Evolutionary conservation across 2,329 filamentous ascomycete genomes (phyloP), one percentile per base, ranked within the genome.

Genomic region (Diaporthe sp.): DNA sequence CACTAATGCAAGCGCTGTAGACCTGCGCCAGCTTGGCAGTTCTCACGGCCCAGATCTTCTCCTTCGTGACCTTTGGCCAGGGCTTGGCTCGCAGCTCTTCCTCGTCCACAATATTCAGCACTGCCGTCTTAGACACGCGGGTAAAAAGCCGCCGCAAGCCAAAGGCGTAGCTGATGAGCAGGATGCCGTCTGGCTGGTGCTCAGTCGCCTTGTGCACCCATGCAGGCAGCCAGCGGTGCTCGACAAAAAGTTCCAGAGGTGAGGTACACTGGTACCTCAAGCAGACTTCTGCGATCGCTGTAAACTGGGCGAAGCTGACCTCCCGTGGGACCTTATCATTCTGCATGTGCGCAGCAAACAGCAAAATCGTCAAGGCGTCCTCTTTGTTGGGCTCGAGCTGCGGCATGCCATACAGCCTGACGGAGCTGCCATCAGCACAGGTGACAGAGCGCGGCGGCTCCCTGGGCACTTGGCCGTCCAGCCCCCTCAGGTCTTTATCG

Each of bases 111-210:
- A 87, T 77, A 65, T 87, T 86, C 17, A 90, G 74, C 3, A 90
- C 85, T 0, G 84, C 85, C 2, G 83, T 85, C 78, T 89, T 88
- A 9, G 87, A 86, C 81, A 87, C 84, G 58, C 86, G 82, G 0
- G 84, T 85, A 70, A 90, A 90, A 4, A 89, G 82, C 25, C 85
- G 80, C 13, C 86, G 81, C 22, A 86, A 77, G 4, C 88, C 88
- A 78, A 90, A 90, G 0, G 85, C 86, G 76, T 88, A 90, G 76
- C 86, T 87, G 61, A 90, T 88, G 22, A 89, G 80, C 66, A 90
- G 78, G 1, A 89, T 82, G 0, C 86, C 88, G 55, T 87, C 86
- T 0, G 86, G 83, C 82, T 87, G 86, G 55, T 86, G 83, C n/a
- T 88, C 85, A 1, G 82, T 84, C 2, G 84, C 85, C 71, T 82